These are phyloP conservation scores for Rhizoclosmatium globosum DNA, from an alignment of 192 early-diverging fungal species.

Conservation along the genomic window DNA sequence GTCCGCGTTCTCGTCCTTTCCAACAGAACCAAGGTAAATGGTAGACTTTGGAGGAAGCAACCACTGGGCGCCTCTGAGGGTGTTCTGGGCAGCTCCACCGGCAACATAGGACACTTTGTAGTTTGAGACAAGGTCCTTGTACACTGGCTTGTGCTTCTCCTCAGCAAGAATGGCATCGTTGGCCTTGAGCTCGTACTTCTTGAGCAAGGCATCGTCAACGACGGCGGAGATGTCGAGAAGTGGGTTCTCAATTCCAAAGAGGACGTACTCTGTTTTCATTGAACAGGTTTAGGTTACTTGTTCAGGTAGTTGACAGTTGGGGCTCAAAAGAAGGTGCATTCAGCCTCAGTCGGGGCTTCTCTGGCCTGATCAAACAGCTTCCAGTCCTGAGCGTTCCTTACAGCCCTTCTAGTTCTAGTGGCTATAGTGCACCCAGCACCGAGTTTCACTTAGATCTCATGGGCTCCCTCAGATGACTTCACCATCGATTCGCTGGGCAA, in stretches of 20 bases:
- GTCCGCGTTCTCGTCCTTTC: constrained; percentile 82
- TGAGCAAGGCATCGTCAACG: constrained; percentile 75
- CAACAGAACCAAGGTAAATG: constrained; percentile 93
- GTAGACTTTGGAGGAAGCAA: constrained; percentile 87
- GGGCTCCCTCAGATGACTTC: too few species aligned
- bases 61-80: constrained; percentile 83
- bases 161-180: constrained; percentile 97
- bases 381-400: too few species aligned
- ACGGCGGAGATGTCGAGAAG: constrained; percentile 95
- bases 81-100: constrained; percentile 97
- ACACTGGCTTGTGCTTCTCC: constrained; percentile 87
- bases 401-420: too few species aligned
- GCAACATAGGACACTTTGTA: constrained; percentile 83
- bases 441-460: too few species aligned
- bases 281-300: background rate
- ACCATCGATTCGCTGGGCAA: too few species aligned
- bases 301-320: background rate
- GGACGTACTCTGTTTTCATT: constrained; percentile 42
- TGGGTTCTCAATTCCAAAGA: constrained; percentile 97
- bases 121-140: constrained; percentile 79
- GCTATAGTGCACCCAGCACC: too few species aligned
- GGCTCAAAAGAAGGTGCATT: too few species aligned
- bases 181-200: constrained; percentile 89
- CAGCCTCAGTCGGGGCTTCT: too few species aligned
- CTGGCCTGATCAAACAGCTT: too few species aligned